phyloP scores from a whole-genome alignment of 495 filamentous ascomycete genomes.

The Penicillium lividum region DNA sequence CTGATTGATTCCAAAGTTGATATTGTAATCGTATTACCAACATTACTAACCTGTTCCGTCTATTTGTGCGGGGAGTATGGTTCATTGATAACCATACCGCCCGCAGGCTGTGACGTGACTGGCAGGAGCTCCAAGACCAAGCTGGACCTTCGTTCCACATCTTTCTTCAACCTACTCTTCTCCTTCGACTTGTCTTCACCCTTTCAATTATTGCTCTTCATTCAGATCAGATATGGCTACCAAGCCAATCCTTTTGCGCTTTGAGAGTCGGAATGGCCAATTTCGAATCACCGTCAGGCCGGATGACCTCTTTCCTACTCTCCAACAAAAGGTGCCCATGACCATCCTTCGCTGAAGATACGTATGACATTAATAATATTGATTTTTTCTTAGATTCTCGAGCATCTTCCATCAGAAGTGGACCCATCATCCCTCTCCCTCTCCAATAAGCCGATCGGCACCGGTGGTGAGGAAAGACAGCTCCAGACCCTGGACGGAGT shows the following conservation, averaged over 20 bases:
- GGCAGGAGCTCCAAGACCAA: constrained; percentile 16
- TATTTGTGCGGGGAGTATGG: not conserved
- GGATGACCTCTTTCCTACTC: constrained; percentile 45
- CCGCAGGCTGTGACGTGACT: constrained; percentile 28
- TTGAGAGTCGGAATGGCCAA: constrained; percentile 58
- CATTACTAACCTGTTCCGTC: not conserved
- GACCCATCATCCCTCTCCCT: constrained; percentile 74
- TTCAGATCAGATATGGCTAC: constrained; percentile 37
- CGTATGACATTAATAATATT: not conserved
- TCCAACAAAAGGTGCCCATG: constrained; percentile 43
- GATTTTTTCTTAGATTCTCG: constrained; percentile 50
- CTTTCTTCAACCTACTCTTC: constrained; percentile 5
- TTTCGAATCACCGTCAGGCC: constrained; percentile 54
- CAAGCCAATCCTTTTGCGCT: constrained; percentile 50
- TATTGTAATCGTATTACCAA: constrained; percentile 13
- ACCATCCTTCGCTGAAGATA: not conserved
- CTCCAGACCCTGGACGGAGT: constrained; percentile 66
- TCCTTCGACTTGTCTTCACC: constrained; percentile 1
- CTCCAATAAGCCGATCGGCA: constrained; percentile 76
- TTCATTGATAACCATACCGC: constrained; percentile 23
- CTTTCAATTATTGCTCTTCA: not conserved
- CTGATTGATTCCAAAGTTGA: not conserved
- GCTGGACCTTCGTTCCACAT: constrained; percentile 2
- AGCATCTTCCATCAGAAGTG: constrained; percentile 66
- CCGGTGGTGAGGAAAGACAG: constrained; percentile 69